Base-by-base conservation (phyloP, 2,329 filamentous ascomycete species). In the Stachybotrys chlorohalonatus region DNA sequence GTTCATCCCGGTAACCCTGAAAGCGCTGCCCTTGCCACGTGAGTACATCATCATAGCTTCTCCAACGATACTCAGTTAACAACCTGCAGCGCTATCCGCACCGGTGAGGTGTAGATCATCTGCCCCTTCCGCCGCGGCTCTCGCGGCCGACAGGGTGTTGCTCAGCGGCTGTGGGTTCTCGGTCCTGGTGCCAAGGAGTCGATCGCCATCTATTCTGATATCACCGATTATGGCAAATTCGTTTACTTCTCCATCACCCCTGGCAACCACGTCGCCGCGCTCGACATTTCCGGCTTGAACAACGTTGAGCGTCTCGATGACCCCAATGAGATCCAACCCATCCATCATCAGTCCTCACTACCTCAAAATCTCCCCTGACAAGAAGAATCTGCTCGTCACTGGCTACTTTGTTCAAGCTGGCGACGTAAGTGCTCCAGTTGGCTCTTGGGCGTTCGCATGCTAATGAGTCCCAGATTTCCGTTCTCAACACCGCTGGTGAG, bases 331-430 rank as follows among this genome's bases (percentile, higher is more conserved):
- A 66, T 72, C 32, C 82, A 85, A 65, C 80, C 80, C 17, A 81
- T 79, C 56, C n/a, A n/a, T n/a, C n/a, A 73, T 84, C 53, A 81
- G 82, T 1, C 82, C 82, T 0, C 82, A 85, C 70, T 85, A 84
- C 60, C 70, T 85, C 70, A 85, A 85, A 72, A 73, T 85, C 56
- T 79, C 79, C 5, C 82, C 82, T 0, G 82, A 85, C 59, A 81
- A 84, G 73, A 83, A 83, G 73, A 80, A 85, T 64, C 66, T 85
- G 15, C 72, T 85, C 2, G 81, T 85, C 13, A 83, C 79, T n/a
- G 83, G 83, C 53, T 85, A 85, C 70, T 85, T 85, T 62, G 80
- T 86, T 3, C 81, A 85, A 68, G 80, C 76, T 9, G 81, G 82
- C 31, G 77, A 81, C 57, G 69, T 70, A 62, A 60, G 64, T 16